Conservation (phyloP, 2,329 filamentous ascomycete species). For the Mariannaea elegans region DNA sequence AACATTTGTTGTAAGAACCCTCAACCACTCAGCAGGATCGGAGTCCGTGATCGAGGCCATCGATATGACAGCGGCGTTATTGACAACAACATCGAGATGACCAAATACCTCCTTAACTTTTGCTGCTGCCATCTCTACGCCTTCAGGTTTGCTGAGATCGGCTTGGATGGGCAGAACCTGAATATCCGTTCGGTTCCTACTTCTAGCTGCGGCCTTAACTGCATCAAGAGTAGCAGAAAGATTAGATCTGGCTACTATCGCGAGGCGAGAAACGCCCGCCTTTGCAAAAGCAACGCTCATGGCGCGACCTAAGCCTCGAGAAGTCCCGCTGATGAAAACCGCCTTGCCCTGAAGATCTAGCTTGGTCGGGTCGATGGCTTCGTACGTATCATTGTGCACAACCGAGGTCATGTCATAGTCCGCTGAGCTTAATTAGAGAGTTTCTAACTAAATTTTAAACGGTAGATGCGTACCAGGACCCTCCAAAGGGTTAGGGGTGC, state of each 20-base stretch:
- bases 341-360: slow-evolving; percentile 49
- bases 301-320: slow-evolving; percentile 61
- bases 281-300: slow-evolving; percentile 63
- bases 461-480: background rate
- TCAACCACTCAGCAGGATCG: slow-evolving; percentile 54
- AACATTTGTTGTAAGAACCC: slow-evolving; percentile 59
- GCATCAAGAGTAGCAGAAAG: slow-evolving; percentile 42
- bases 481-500: background rate
- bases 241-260: slow-evolving; percentile 60
- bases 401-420: background rate
- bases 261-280: slow-evolving; percentile 61
- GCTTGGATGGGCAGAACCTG: slow-evolving; percentile 50
- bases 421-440: background rate
- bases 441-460: background rate
- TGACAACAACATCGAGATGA: slow-evolving; percentile 53
- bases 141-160: slow-evolving; percentile 47
- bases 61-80: slow-evolving; percentile 54
- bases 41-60: slow-evolving; percentile 45
- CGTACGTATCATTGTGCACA: slow-evolving; percentile 50
- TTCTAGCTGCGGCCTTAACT: slow-evolving; percentile 47
- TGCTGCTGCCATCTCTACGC: slow-evolving; percentile 42
- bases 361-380: slow-evolving; percentile 56
- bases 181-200: slow-evolving; percentile 42
- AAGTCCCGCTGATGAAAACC: slow-evolving; percentile 64
- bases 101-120: slow-evolving; percentile 37